Evolutionary conservation across 306 rosid species (phyloP), one percentile per base, ranked within the genome.

Genomic region (Oxytropis ochrocephala): DNA sequence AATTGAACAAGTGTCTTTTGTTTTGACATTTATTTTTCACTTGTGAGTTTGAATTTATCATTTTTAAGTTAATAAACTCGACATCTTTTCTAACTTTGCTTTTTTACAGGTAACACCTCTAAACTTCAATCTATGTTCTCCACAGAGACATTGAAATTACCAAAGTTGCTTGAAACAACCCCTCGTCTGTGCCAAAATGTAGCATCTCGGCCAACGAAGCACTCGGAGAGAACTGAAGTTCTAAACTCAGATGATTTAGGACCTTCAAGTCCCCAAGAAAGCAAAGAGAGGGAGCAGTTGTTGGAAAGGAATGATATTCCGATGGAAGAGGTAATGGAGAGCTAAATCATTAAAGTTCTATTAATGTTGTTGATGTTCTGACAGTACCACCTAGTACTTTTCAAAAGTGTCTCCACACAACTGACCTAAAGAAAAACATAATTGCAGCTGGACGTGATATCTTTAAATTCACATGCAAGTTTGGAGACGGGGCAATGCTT

Each of bases 281-380:
- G 29, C 19, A 27, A 57, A 50, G 75, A 75, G 65, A 54, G 61
- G 7, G 77, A 79, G 50, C 71, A 53, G 61, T 43, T 72, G 30
- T 38, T 44, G 17, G 18, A 61, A 64, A 17, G 4, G 68, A 85
- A 76, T 67, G 72, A 67, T 50, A 75, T 67, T 77, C 56, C 72
- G 43, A 41, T 63, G 56, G 80, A 75, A 64, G 89, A 85, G 90
- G 96, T 90, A 74, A 73, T 47, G 75, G 67, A 66, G 48, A 49
- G 38, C 49, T 27, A 59, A 27, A 64, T 58, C 30, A 48, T 30
- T 29, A 46, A 70, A 27, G 14, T 81, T 75, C n/a, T 67, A 17
- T 68, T 33, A 7, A 59, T 44, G 12, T 69, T 44, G 17, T 68
- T 33, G 11, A 59, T 44, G 12, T 69, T 44, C 32, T 56, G 36